Conservation (phyloP, 2,329 filamentous ascomycete genomes). For the Beauveria varroae region DNA sequence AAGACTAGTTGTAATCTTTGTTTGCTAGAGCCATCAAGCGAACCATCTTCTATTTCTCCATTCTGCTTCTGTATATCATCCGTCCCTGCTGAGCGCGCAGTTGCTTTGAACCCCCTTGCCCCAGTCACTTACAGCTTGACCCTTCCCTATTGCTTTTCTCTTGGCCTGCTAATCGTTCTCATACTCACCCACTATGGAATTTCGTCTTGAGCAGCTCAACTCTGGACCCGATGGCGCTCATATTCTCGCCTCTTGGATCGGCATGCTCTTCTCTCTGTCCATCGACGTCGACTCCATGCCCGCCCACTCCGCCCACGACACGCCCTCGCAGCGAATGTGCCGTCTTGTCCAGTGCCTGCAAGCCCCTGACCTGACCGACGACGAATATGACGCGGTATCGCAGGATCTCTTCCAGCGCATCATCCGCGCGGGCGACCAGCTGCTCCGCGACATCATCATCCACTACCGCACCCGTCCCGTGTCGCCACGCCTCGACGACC, state of each 20-base stretch:
- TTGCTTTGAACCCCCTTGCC: no score
- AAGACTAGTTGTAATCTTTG: no score
- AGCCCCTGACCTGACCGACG: not conserved
- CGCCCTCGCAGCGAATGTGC: constrained; percentile 18
- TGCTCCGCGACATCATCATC: not conserved
- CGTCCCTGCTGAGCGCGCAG: no score
- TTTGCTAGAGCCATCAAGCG: no score
- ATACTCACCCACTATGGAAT: constrained; percentile 12
- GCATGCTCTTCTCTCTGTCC: constrained; percentile 3
- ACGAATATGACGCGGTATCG: not conserved
- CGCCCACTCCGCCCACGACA: not conserved
- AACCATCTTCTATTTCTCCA: no score
- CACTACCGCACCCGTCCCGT: not conserved
- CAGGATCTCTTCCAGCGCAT: not conserved
- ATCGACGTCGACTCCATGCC: not conserved
- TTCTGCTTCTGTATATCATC: no score
- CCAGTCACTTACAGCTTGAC: no score
- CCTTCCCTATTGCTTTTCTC: no score
- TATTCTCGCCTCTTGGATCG: not conserved
- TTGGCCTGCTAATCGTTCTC: not conserved
- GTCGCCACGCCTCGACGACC: not conserved
- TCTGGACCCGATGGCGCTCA: not conserved
- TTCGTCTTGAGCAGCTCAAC: constrained; percentile 31
- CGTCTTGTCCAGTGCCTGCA: constrained; percentile 28
- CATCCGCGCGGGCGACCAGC: not conserved